Evolutionary conservation across 2,329 filamentous ascomycete species (phyloP), one percentile per base, ranked within the genome.

Genomic region (Pseudogymnoascus sp.): DNA sequence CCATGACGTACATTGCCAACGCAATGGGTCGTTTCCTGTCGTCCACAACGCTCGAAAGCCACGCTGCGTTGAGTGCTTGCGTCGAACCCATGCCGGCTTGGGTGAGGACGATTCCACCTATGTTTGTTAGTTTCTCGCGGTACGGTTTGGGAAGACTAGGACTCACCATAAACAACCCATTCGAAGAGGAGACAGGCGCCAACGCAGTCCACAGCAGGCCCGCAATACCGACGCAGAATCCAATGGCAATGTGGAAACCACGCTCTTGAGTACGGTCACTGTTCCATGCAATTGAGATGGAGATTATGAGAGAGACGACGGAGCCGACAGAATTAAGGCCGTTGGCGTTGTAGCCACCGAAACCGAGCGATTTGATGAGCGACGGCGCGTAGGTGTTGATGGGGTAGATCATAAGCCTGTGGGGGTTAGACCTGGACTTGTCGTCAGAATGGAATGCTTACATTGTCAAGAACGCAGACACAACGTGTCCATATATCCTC

Each of bases 351-450:
- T 38, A 60, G 4, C 59, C 59, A 7, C 33, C 38, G 28, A 60
- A 60, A 1, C 59, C 59, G 11, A 60, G 59, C 1, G 59, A 60
- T 8, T 60, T 60, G 31, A 60, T 60, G 33, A 60, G 33, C 1
- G 59, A 60, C 1, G 59, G 59, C 4, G 59, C 59, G 16, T 60
- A 60, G 59, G 59, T 60, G 59, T 60, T 66, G 50, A 66, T 66
- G 8, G 65, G 18, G 66, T 28, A 31, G 59, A 60, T 60, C 59
- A 60, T 60, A 18, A 60, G 42, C 60, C 60, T 61, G 2, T 12
- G 31, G 4, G 5, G 3, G 28, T 61, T 12, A 61, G 37, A 5
- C 10, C 14, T 33, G 5, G 16, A 12, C 6, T 28, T 18, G 16
- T 11, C 6, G 5, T 16, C 1, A 23, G 31, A 16, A 14, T 31